Evolutionary conservation across 2,329 filamentous ascomycete species (phyloP).

Genomic region (Blumeriella jaapii): DNA sequence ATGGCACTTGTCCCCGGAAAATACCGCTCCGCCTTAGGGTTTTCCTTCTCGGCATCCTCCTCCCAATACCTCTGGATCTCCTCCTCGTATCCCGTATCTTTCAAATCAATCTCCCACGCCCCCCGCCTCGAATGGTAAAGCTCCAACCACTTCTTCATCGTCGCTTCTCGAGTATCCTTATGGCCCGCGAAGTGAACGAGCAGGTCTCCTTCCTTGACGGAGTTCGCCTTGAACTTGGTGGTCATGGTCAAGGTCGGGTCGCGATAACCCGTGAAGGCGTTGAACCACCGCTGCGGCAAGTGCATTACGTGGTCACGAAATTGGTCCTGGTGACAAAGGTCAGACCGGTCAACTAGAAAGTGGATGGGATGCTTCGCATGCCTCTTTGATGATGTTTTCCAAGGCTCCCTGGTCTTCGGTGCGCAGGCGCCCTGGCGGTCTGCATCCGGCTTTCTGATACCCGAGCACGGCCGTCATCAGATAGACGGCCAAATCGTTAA

Average conservation of each 20-base stretch:
- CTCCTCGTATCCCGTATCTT: background rate
- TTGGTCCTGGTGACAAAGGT: background rate
- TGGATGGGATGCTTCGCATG: too few species aligned
- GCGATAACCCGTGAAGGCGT: background rate
- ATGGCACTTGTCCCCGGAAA: background rate
- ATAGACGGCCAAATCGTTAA: background rate
- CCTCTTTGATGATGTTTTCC: background rate
- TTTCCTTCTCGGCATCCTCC: background rate
- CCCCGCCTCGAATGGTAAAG: background rate
- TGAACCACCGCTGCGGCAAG: constrained; percentile 4
- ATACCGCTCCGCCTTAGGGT: background rate
- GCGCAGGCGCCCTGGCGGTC: background rate
- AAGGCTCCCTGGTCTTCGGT: background rate
- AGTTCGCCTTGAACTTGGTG: background rate
- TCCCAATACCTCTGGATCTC: background rate
- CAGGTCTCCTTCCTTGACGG: background rate
- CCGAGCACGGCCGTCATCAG: background rate
- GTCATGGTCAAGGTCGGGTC: background rate
- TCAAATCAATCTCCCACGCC: background rate
- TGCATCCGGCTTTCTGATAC: background rate
- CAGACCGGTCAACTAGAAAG: too few species aligned
- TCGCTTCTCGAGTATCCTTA: background rate
- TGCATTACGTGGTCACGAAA: background rate
- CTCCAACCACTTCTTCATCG: constrained; percentile 1
- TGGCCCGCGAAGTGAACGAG: constrained; percentile 2